Percentiles rank a stretch among this genome's conserved stretches.
These are phyloP conservation scores for Petunia secreta DNA, from an alignment of 257 asterid genomes.

Conservation along the genomic window DNA sequence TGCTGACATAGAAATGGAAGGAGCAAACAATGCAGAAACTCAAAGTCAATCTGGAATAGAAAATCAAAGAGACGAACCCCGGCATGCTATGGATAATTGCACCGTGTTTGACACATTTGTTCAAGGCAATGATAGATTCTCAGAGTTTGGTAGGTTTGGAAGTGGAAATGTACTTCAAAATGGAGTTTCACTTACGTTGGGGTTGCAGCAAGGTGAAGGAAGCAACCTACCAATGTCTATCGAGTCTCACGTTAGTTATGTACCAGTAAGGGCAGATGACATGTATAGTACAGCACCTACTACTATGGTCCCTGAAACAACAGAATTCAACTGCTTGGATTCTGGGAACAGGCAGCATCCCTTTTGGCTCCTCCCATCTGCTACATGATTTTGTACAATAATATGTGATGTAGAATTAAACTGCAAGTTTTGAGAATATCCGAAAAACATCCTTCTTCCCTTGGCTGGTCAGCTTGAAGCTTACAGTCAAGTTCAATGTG, in stretches of 20 bases:
- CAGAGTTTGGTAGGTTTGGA: slow-evolving; percentile 66
- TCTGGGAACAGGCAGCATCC: slow-evolving; percentile 52
- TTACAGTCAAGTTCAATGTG: not conserved
- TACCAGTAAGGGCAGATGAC: slow-evolving; percentile 52
- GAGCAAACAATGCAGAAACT: slow-evolving; percentile 39
- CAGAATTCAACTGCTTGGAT: slow-evolving; percentile 62
- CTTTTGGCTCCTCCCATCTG: slow-evolving; percentile 47
- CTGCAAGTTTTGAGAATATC: slow-evolving; percentile 13
- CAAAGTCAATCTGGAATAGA: slow-evolving; percentile 37
- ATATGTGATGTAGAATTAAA: slow-evolving; percentile 6
- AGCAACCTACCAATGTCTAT: slow-evolving; percentile 46
- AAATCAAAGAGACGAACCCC: slow-evolving; percentile 34
- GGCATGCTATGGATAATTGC: slow-evolving; percentile 30
- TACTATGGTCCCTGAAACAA: slow-evolving; percentile 47
- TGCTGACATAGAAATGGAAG: slow-evolving; percentile 49
- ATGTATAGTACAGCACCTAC: slow-evolving; percentile 43
- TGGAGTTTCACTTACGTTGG: slow-evolving; percentile 74
- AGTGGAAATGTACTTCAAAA: slow-evolving; percentile 28
- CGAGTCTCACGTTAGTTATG: slow-evolving; percentile 42
- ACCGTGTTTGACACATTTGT: slow-evolving; percentile 30
- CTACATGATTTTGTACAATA: slow-evolving; percentile 54
- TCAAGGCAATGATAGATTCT: slow-evolving; percentile 40
- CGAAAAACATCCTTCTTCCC: not conserved
- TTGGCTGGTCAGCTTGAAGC: not conserved
- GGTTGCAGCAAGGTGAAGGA: slow-evolving; percentile 75